phyloP scores from a whole-genome alignment of 1,139 yeast genomes.

The Geotrichum bryndzae region DNA sequence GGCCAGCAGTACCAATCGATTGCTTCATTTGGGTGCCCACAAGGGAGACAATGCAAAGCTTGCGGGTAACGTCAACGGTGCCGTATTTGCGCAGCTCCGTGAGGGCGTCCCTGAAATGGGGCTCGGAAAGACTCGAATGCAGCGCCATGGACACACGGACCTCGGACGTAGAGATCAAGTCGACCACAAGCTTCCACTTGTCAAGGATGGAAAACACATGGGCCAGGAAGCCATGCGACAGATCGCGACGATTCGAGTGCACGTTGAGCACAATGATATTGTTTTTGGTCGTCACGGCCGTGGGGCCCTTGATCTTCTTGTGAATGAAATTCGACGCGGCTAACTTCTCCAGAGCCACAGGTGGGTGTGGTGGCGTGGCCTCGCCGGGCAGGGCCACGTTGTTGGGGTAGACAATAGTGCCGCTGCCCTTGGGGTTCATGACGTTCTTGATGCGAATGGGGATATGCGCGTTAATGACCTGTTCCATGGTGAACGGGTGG shows the following conservation, averaged over 20 bases:
- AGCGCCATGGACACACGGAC: slow-evolving; percentile 98
- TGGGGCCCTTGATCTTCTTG: slow-evolving; percentile 67
- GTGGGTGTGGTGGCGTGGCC: background rate
- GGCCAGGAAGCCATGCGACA: slow-evolving; percentile 93
- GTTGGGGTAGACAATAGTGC: slow-evolving; percentile 91
- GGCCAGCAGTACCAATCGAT: slow-evolving; percentile 92
- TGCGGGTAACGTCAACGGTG: slow-evolving; percentile 69
- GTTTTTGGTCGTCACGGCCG: slow-evolving; percentile 93
- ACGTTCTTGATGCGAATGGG: slow-evolving; percentile 96
- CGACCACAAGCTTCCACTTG: slow-evolving; percentile 80
- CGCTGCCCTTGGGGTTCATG: slow-evolving; percentile 81
- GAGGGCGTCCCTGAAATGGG: slow-evolving; percentile 59
- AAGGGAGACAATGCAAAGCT: slow-evolving; percentile 84
- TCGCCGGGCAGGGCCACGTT: background rate
- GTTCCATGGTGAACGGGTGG: slow-evolving; percentile 99
- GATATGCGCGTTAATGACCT: slow-evolving; percentile 89
- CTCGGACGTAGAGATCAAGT: slow-evolving; percentile 91
- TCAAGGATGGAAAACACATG: slow-evolving; percentile 82
- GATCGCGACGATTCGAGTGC: slow-evolving; percentile 87
- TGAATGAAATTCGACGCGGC: background rate
- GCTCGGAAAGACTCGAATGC: slow-evolving; percentile 46
- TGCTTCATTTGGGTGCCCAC: slow-evolving; percentile 98
- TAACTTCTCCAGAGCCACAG: background rate
- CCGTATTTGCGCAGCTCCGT: slow-evolving; percentile 76
- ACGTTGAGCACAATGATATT: slow-evolving; percentile 87